Evolutionary conservation across 2,329 filamentous ascomycete species (phyloP), one percentile per base, ranked within the genome.

Genomic region (Nemania sp.): DNA sequence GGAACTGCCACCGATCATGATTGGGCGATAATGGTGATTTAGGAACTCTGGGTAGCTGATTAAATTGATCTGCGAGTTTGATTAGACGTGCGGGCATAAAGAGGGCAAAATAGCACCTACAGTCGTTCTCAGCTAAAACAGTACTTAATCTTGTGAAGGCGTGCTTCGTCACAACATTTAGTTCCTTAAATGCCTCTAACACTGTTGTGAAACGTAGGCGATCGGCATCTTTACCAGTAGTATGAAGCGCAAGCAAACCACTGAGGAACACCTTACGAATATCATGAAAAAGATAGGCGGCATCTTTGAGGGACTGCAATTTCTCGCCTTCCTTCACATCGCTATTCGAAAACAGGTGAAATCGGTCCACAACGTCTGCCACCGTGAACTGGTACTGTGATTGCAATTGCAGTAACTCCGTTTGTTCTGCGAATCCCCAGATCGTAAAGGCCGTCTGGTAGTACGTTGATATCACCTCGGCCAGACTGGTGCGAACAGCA

Each of bases 371-470:
- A 30, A 90, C 82, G 68, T 92, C 89, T 52, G 86, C 81, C 52
- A 86, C 81, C 57, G 83, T 89, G 56, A 93, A 84, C 61, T 92
- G 89, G 68, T 93, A 92, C 56, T 93, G 88, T 67, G 97, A 93
- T 65, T 94, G 89, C 68, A 96, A 96, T 72, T 91, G 94, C 64
- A 96, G 91, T 37, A 99, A 75, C 66, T 96, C 90, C 43, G 88
- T 82, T 65, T 89, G 83, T 68, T 92, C 86, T 1, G 92, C 84
- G 50, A 96, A 84, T 1, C 81, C 82, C 67, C 86, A 86, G 17
- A 97, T 77, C 3, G 79, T 78, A 34, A 80, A 77, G 58, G 86
- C 88, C 11, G 88, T 85, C 61, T 89, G 83, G 48, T 86, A 83
- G 65, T 92, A 91, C 19, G 82, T 81, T 37, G 86, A 80, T 34